A percentile compares a stretch with the other conserved stretches of the same genome.
These are phyloP conservation scores for Claviceps sp. DNA, from an alignment of 2,329 filamentous ascomycete genomes.

Conservation along the genomic window DNA sequence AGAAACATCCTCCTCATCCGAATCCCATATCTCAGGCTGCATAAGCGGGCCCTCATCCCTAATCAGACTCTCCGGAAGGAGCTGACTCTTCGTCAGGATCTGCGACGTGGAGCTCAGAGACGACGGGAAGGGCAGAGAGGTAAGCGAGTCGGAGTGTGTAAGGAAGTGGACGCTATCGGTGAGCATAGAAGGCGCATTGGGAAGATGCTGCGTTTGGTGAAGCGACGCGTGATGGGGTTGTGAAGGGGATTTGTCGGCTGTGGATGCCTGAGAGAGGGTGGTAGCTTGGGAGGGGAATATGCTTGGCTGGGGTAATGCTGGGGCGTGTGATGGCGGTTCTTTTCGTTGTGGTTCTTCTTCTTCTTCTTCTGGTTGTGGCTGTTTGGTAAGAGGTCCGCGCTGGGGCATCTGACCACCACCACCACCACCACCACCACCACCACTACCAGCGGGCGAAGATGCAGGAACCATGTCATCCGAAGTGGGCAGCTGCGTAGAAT, in stretches of 20 bases:
- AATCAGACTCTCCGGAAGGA: conserved; percentile 35
- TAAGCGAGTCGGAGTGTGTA: conserved; percentile 11
- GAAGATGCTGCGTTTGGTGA: neutral
- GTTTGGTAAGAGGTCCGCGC: neutral
- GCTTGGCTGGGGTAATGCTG: conserved; percentile 2
- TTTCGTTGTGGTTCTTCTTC: neutral
- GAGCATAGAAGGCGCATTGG: conserved; percentile 1
- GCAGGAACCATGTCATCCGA: conserved; percentile 16
- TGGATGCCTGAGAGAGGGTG: conserved; percentile 22
- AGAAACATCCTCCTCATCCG: conserved; percentile 17
- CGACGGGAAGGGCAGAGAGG: conserved; percentile 7
- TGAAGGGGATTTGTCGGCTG: conserved; percentile 14
- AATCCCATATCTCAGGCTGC: conserved; percentile 24
- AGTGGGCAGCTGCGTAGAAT: conserved; percentile 19
- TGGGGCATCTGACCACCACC: conserved; percentile 7
- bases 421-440: too few relatives aligned
- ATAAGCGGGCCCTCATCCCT: conserved; percentile 19
- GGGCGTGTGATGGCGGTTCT: too few relatives aligned
- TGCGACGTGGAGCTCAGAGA: conserved; percentile 25
- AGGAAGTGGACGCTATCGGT: conserved; percentile 9
- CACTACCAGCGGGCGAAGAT: conserved; percentile 15
- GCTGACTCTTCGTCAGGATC: conserved; percentile 37
- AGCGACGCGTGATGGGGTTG: neutral
- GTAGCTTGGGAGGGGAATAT: conserved; percentile 23
- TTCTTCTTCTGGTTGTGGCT: conserved; percentile 2